Evolutionary conservation across 306 rosid genomes (phyloP), one percentile per base, ranked within the genome.

Genomic region (Castanea sativa): DNA sequence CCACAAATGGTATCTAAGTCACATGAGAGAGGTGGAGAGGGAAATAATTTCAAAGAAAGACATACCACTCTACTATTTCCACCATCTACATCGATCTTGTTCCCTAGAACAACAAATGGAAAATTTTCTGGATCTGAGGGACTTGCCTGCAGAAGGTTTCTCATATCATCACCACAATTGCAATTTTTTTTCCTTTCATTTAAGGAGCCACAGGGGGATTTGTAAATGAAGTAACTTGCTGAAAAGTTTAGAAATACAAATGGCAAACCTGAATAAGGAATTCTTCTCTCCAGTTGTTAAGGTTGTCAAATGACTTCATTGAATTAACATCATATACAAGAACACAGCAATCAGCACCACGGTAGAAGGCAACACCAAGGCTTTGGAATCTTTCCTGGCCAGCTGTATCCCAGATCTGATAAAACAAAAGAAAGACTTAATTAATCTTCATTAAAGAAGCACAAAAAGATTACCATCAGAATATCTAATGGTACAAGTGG

Each of bases 261-360:
- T 30, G 41, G 43, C 52, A 51, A 85, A 87, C 99, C 93, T 96
- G 99, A 79, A 96, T 96, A 52, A 96, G 96, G 84, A 96, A 96
- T 80, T 96, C 97, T 82, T 96, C 99, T 86, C 96, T 91, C 99
- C 99, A 96, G 83, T 96, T 93, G 84, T 93, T 96, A 83, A 96
- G 99, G 85, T 88, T 91, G 80, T 96, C 98, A 87, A 96, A 96
- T 29, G 99, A 96, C 79, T 96, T 96, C 98, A 88, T 88, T 23
- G 97, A 91, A 87, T 93, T 96, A 73, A 96, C 99, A 83, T 96
- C 99, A 79, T 96, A 96, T 68, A 96, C 99, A 72, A 96, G 98
- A 81, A 96, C 99, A 78, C 98, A 96, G 83, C 99, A 96, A 90
- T 96, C 99, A 76, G 99, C 99, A 74, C 99, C 99, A 71, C 99